Evolutionary conservation across 1,284 basidiomycete genomes (phyloP), one percentile per base, ranked within the genome.

Genomic region (Exsudoporus floridanus): DNA sequence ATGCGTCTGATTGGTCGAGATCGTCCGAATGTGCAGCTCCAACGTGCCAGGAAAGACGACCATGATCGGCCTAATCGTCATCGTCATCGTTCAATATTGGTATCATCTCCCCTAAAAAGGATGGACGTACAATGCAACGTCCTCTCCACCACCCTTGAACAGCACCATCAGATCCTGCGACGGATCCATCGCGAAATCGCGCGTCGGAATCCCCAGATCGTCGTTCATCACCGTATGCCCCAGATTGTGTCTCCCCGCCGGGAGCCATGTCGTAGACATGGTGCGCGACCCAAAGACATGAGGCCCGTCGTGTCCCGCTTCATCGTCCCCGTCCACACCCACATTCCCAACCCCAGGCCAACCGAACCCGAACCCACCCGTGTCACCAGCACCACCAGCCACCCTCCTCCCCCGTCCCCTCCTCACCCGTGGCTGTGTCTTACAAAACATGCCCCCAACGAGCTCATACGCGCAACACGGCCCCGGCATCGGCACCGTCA

Each of bases 101-200:
- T 27, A 13, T 16, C n/a, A 4, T 6, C 7, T 9, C 27, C 7
- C 13, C 16, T 38, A 7, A 18, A 41, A 39, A 4, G 21, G 10
- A 19, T 27, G 31, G 33, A 60, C 59, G 19, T 34, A 66, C 56
- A 55, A 16, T 41, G 38, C 45, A 8, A 38, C 46, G 57, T 54
- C 42, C 8, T 64, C 61, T 30, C 36, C 49, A 21, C 64, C 66
- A n/a, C 63, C 66, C 54, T 76, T 74, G 9, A 84, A 64, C 6
- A 80, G 56, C 2, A 76, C 74, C 37, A 86, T 69, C 42, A 86
- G 59, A 58, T 85, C 81, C 60, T 84, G 83, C 1, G 78, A 75
- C 0, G 83, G 82, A 57, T 85, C 84, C n/a, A 84, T 78, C 0
- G 80, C 82, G 54, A 86, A 83, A 60, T 85, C 83, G 37, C 78